phyloP scores from a whole-genome alignment of 1,284 basidiomycete genomes.

The Papiliotrema laurentii region DNA sequence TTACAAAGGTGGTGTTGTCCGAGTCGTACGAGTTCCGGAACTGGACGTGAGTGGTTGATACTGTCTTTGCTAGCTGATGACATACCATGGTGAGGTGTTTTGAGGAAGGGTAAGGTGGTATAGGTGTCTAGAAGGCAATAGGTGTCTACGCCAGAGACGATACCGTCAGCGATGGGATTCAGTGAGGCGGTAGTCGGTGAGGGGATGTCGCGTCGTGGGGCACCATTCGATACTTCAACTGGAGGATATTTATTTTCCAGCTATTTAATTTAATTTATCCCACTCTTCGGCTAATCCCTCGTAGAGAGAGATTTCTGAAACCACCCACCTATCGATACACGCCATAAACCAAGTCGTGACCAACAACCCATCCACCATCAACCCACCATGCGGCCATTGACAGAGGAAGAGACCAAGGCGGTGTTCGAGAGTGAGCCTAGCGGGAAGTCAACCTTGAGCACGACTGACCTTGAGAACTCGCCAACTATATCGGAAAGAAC shows the following conservation, averaged over 20 bases:
- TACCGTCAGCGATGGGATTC: background rate
- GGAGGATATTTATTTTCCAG: conserved; percentile 6
- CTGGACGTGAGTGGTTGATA: conserved; percentile 54
- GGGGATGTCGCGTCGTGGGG: too few species aligned
- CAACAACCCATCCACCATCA: conserved; percentile 1
- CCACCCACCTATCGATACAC: background rate
- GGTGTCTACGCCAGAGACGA: background rate
- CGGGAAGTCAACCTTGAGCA: too few species aligned
- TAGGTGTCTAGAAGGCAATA: background rate
- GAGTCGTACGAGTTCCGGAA: conserved; percentile 94
- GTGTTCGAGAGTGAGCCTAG: conserved; percentile 49
- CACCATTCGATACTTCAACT: too few species aligned
- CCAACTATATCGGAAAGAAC: conserved; percentile 52
- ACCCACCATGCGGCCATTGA: conserved; percentile 46
- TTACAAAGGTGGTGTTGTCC: conserved; percentile 84
- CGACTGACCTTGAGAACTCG: conserved; percentile 35
- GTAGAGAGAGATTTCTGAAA: conserved; percentile 1
- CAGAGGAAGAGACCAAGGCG: conserved; percentile 50
- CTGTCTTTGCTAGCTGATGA: too few species aligned
- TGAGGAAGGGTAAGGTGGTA: background rate
- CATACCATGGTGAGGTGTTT: conserved; percentile 2
- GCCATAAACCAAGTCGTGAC: too few species aligned
- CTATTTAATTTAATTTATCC: conserved; percentile 9
- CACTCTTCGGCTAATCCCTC: background rate
- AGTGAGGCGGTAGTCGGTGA: too few species aligned